A percentile compares a stretch with the other conserved stretches of the same genome.
These are phyloP conservation scores for Pelargonium cotyledonis DNA, from an alignment of 441 rosid species.

Conservation along the genomic window DNA sequence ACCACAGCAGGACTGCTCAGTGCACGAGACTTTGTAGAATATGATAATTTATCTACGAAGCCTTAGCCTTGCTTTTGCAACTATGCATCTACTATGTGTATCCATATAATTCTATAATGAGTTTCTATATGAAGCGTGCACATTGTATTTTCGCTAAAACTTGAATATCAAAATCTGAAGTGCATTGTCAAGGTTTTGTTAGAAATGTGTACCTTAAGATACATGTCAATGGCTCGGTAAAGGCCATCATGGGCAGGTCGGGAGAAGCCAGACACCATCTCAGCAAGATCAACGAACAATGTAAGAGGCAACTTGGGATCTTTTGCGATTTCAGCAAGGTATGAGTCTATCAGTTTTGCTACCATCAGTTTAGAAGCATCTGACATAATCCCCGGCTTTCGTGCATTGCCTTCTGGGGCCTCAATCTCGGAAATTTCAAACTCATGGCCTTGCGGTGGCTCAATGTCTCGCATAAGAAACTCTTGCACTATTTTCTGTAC, in stretches of 20 bases:
- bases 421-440: neutral
- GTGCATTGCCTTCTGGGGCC: neutral
- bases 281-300: constrained; percentile 52
- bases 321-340: constrained; percentile 49
- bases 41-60: too few relatives aligned
- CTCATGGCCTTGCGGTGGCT: neutral
- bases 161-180: too few relatives aligned
- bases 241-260: constrained; percentile 72
- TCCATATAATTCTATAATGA: too few relatives aligned
- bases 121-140: too few relatives aligned
- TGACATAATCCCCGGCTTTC: constrained; percentile 34
- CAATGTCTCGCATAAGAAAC: constrained; percentile 36
- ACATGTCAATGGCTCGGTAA: constrained; percentile 75
- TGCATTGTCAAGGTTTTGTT: too few relatives aligned
- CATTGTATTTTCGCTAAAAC: too few relatives aligned
- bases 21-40: too few relatives aligned
- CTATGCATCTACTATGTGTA: too few relatives aligned
- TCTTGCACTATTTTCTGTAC: constrained; percentile 47
- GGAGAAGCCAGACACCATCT: constrained; percentile 52
- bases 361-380: constrained; percentile 47
- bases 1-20: too few relatives aligned
- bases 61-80: too few relatives aligned
- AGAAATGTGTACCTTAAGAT: constrained; percentile 51
- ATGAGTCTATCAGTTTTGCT: constrained; percentile 65
- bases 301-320: constrained; percentile 40